Base-by-base conservation (phyloP, 305 asterid genomes). In the Salvia sclarea region DNA sequence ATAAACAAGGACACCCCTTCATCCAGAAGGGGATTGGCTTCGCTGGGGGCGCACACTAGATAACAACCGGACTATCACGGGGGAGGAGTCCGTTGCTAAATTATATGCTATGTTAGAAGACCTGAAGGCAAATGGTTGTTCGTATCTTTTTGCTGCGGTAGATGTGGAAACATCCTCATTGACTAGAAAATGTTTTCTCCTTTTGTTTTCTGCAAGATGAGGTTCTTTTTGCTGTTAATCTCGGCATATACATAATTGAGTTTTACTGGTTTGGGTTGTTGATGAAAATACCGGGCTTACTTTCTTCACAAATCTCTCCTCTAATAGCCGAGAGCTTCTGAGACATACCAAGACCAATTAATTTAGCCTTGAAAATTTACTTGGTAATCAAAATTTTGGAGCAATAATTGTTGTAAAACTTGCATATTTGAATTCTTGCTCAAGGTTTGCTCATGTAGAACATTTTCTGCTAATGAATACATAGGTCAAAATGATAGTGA, bases 241-340 rank as follows among this genome's bases (percentile, higher is more conserved):
- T 47, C 63, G n/a, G 64, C 4, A 49, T 47, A 18, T 30, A 50
- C 24, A 28, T 18, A 40, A 35, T 44, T 64, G 8, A 31, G 8
- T 41, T 48, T 14, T 38, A 38, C 31, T 61, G 31, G 14, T 6
- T 53, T 54, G 61, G 64, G 43, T 6, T 45, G 37, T 61, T 35
- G 56, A 54, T 67, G 12, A 49, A 48, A 49, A 35, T 49, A 40
- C 44, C n/a, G 4, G 60, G 78, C 20, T 47, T 6, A 45, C 22
- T 45, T 48, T 21, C 12, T 22, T 47, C 6, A 12, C 13, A 38
- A 53, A 54, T 44, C 43, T 21, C 43, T 61, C 49, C 33, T 52
- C 61, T 43, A 55, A 49, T 54, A 53, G 45, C 41, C 55, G 43
- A 56, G 73, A 40, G 61, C 54, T 66, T 30, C 21, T 38, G 50